These are phyloP conservation scores for Globisporangium radiosum DNA, from an alignment of 352 stramenopile genomes.

Conservation along the genomic window DNA sequence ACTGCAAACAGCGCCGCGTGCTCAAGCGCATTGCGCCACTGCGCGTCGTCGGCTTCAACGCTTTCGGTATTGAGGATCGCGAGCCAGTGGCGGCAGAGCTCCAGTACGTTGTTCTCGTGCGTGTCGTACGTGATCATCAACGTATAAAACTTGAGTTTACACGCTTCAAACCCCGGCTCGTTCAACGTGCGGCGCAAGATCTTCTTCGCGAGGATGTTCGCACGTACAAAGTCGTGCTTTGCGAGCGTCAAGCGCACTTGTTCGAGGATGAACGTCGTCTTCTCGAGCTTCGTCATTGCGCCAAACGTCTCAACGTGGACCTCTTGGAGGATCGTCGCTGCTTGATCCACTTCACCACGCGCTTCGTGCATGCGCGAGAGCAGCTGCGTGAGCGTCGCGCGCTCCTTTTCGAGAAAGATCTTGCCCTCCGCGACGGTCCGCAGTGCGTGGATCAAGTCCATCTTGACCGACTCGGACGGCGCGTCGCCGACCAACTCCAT, in stretches of 20 bases:
- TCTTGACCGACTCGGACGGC: conserved; percentile 81
- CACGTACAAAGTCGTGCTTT: conserved; percentile 96
- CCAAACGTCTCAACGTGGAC: conserved; percentile 98
- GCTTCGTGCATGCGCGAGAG: conserved; percentile 91
- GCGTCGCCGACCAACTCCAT: conserved; percentile 78
- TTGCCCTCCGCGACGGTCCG: conserved; percentile 94
- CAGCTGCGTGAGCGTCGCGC: conserved; percentile 90
- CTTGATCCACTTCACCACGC: conserved; percentile 89
- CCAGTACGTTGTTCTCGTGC: conserved; percentile 94
- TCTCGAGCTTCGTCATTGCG: conserved; percentile 97
- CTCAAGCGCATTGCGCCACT: conserved; percentile 67
- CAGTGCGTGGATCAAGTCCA: conserved; percentile 92
- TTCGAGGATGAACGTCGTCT: conserved; percentile 98
- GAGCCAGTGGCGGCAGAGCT: conserved; percentile 88
- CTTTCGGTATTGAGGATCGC: conserved; percentile 78
- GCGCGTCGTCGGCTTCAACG: conserved; percentile 56
- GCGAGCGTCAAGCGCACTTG: conserved; percentile 95
- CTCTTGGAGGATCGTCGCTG: conserved; percentile 95
- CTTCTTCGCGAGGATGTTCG: conserved; percentile 96
- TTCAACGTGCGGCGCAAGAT: conserved; percentile 92
- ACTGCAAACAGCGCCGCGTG: conserved; percentile 77
- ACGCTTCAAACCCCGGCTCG: conserved; percentile 91
- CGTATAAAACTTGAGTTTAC: conserved; percentile 96
- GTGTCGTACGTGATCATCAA: conserved; percentile 96
- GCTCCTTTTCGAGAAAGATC: conserved; percentile 97